phyloP scores from a whole-genome alignment of 2,329 filamentous ascomycete species.

The Hypoxylon sp. region DNA sequence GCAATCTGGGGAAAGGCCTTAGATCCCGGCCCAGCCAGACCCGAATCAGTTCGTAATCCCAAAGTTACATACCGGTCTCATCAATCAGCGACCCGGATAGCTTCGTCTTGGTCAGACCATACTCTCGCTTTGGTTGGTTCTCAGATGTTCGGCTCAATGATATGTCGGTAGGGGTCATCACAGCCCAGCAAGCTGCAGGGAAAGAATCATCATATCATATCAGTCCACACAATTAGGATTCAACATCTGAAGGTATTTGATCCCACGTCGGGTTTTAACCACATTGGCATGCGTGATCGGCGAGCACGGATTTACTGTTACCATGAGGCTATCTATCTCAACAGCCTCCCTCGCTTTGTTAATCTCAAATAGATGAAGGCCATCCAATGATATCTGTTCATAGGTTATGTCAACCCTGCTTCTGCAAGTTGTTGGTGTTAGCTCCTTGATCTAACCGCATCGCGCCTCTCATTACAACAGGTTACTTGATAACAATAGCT shows the following conservation, averaged over 20 bases:
- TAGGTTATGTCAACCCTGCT: conserved; percentile 15
- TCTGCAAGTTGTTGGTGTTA: conserved; percentile 28
- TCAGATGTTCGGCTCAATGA: conserved; percentile 17
- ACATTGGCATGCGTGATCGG: conserved; percentile 8
- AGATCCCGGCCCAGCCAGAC: conserved; percentile 18
- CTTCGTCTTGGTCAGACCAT: conserved; percentile 27
- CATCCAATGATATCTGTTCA: conserved; percentile 12
- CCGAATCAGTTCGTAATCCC: conserved; percentile 14
- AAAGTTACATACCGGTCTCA: conserved; percentile 27
- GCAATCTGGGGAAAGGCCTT: conserved; percentile 38
- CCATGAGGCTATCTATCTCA: conserved; percentile 20
- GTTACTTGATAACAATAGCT: conserved; percentile 21
- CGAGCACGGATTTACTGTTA: conserved; percentile 11
- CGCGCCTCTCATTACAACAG: conserved; percentile 1
- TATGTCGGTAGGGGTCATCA: conserved; percentile 25
- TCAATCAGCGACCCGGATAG: conserved; percentile 31
- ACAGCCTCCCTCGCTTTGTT: conserved; percentile 8
- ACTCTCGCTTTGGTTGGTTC: conserved; percentile 10
- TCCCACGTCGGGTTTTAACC: conserved; percentile 2
- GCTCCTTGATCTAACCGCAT: conserved; percentile 32
- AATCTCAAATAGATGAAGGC: conserved; percentile 25
- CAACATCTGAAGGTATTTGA: conserved; percentile 8
- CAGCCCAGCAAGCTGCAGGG: conserved; percentile 22
- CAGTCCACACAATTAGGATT: conserved; percentile 29
- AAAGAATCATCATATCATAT: conserved; percentile 19